Conservation (phyloP, 2,329 filamentous ascomycete genomes). For the Cordyceps cicadae region DNA sequence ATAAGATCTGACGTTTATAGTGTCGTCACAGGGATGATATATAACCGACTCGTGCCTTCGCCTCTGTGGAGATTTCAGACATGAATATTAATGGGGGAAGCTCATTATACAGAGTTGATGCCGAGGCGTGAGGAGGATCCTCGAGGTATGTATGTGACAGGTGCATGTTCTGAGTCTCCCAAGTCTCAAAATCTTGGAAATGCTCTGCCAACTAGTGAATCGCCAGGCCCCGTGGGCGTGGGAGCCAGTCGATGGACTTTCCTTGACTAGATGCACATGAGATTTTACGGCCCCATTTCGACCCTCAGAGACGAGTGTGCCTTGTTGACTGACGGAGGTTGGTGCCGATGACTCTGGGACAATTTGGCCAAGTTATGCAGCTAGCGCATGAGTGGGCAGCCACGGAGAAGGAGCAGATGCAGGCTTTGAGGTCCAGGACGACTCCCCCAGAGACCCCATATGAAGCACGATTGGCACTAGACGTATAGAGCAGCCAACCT, state of each 20-base stretch:
- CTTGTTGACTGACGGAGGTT: slow-evolving; percentile 5
- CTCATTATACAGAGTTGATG: slow-evolving; percentile 13
- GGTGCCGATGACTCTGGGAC: slow-evolving; percentile 7
- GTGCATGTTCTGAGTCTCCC: slow-evolving; percentile 1
- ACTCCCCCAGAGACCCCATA: slow-evolving; percentile 8
- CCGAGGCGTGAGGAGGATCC: slow-evolving; percentile 5
- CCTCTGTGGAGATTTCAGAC: slow-evolving; percentile 2
- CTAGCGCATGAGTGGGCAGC: background rate
- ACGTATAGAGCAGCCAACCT: background rate
- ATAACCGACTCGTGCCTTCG: slow-evolving; percentile 10
- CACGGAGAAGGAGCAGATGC: background rate
- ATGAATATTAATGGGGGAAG: slow-evolving; percentile 11
- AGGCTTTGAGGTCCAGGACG: background rate
- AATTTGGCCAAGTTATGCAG: slow-evolving; percentile 11
- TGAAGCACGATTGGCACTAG: slow-evolving; percentile 10
- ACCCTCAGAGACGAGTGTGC: background rate
- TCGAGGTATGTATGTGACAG: slow-evolving; percentile 1
- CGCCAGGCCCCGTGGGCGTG: slow-evolving; percentile 2
- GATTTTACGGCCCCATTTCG: slow-evolving; percentile 10
- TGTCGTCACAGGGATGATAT: slow-evolving; percentile 10
- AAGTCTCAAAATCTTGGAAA: background rate
- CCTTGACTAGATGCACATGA: slow-evolving; percentile 12
- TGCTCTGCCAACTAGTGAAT: background rate
- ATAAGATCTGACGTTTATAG: slow-evolving; percentile 13
- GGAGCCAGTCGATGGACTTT: slow-evolving; percentile 4